Percentiles rank a stretch among this genome's conserved stretches.
Conservation (phyloP, 2,329 filamentous ascomycete species). For the Calycina herbarum region DNA sequence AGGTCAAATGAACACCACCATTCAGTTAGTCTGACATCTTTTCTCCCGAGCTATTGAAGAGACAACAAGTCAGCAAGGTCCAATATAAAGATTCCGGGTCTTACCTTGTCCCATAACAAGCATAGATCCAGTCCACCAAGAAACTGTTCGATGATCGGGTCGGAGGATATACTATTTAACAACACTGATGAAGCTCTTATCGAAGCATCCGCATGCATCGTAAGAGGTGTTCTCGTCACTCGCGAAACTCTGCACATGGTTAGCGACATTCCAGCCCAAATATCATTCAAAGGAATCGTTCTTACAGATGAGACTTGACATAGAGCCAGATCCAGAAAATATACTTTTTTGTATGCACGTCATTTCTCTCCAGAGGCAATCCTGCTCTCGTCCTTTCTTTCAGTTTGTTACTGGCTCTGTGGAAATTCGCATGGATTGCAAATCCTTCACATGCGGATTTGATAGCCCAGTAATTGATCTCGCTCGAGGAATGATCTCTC, state of each 20-base stretch:
- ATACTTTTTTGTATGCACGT: background rate
- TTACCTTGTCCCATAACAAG: conserved; percentile 9
- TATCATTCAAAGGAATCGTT: too few species aligned
- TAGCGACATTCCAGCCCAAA: background rate
- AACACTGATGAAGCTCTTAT: background rate
- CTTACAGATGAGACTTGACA: conserved; percentile 2
- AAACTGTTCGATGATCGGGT: background rate
- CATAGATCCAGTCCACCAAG: background rate
- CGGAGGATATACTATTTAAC: background rate
- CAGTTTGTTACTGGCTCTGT: background rate
- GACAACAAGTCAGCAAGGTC: background rate
- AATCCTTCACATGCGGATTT: conserved; percentile 7
- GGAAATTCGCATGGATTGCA: background rate
- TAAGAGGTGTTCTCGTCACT: background rate
- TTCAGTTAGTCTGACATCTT: background rate
- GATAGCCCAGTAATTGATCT: conserved; percentile 7
- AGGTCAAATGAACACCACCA: conserved; percentile 8
- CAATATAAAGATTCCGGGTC: background rate
- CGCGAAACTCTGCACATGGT: background rate
- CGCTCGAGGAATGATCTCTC: background rate
- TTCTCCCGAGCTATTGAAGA: conserved; percentile 4
- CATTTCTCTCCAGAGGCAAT: background rate
- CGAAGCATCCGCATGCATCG: conserved; percentile 1
- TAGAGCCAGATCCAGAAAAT: conserved; percentile 8
- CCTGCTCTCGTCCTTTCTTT: background rate